Conservation (phyloP, 176 grass and related monocot genomes). For the Oryza australiensis region DNA sequence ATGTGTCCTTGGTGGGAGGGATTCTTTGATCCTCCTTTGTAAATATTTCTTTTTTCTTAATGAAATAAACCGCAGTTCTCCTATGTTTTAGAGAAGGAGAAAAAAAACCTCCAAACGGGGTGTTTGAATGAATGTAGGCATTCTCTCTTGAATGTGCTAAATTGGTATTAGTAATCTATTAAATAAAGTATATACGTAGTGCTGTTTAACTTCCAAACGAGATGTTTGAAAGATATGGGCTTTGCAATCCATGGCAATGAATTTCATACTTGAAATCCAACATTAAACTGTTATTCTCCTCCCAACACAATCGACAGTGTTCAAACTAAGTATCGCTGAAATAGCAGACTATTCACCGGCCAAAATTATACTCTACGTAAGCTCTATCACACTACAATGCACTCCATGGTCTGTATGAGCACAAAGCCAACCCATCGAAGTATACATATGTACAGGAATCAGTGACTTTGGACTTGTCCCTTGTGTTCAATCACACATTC, state of each 20-base stretch:
- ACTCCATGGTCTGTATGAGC: not conserved
- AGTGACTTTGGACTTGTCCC: not conserved
- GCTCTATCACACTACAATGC: slow-evolving; percentile 7
- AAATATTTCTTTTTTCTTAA: too few relatives aligned
- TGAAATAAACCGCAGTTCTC: too few relatives aligned
- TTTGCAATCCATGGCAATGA: not conserved
- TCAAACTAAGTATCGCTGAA: not conserved
- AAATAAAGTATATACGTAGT: not conserved
- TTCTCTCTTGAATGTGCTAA: not conserved
- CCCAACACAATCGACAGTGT: not conserved
- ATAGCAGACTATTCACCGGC: not conserved
- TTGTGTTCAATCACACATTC: slow-evolving; percentile 47
- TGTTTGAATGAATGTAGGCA: not conserved
- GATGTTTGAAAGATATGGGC: not conserved
- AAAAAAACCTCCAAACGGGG: too few relatives aligned
- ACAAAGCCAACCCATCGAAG: slow-evolving; percentile 7
- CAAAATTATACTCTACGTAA: slow-evolving; percentile 35
- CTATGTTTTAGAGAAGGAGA: too few relatives aligned
- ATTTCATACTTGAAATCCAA: not conserved
- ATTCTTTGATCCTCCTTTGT: too few relatives aligned
- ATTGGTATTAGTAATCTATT: slow-evolving; percentile 15
- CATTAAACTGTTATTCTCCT: not conserved
- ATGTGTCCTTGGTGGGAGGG: too few relatives aligned
- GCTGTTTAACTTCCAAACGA: not conserved
- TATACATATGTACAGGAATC: slow-evolving; percentile 27